Evolutionary conservation across 352 stramenopile species (phyloP).

Genomic region (Globisporangium parvum): DNA sequence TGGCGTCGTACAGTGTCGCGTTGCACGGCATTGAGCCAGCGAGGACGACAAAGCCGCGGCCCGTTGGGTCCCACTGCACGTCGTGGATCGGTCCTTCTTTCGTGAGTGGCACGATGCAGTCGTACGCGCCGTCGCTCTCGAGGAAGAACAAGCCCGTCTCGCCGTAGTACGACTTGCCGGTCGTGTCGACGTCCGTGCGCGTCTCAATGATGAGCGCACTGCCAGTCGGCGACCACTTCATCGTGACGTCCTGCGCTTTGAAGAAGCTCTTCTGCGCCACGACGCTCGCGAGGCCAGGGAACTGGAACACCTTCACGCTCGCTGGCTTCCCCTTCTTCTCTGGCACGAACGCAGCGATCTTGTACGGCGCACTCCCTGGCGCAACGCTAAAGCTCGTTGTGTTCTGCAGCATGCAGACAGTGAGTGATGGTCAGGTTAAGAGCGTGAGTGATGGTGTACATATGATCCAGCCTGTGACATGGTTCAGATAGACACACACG

Average conservation of each 20-base stretch:
- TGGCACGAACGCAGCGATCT: slow-evolving; percentile 81
- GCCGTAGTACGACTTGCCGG: slow-evolving; percentile 96
- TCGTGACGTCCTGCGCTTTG: slow-evolving; percentile 85
- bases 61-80: slow-evolving; percentile 92
- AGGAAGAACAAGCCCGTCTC: slow-evolving; percentile 95
- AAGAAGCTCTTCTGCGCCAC: slow-evolving; percentile 87
- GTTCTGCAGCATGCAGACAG: slow-evolving; percentile 25
- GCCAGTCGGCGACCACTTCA: slow-evolving; percentile 88
- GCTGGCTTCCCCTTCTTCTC: slow-evolving; percentile 89
- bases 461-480: background rate
- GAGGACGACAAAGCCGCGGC: slow-evolving; percentile 92
- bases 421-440: background rate
- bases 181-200: slow-evolving; percentile 89
- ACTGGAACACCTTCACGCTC: slow-evolving; percentile 82
- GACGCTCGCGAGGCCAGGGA: slow-evolving; percentile 53
- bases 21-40: slow-evolving; percentile 93
- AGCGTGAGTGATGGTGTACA: background rate
- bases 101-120: slow-evolving; percentile 86
- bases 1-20: slow-evolving; percentile 95
- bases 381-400: slow-evolving; percentile 82
- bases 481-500: background rate
- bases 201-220: slow-evolving; percentile 87
- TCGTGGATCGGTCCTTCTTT: slow-evolving; percentile 92
- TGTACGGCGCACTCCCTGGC: slow-evolving; percentile 70
- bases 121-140: slow-evolving; percentile 87